A percentile compares a stretch with the other conserved stretches of the same genome.
Evolutionary conservation across 1,284 basidiomycete species (phyloP).

Genomic region (Microbotryomycetes sp.): DNA sequence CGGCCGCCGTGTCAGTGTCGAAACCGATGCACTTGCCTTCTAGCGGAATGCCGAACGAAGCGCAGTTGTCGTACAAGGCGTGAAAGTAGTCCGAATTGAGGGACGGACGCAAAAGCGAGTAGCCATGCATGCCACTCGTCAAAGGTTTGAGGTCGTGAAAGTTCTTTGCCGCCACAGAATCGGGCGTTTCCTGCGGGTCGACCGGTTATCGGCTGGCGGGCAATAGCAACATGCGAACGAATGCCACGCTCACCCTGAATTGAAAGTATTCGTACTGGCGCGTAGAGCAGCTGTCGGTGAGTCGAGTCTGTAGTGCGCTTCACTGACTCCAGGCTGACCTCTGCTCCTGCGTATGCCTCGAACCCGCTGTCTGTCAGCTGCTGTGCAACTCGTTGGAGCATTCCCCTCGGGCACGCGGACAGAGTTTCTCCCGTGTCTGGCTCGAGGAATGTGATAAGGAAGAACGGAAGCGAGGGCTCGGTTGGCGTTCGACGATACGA

Average conservation of each 20-base stretch:
- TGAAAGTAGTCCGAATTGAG: slow-evolving; percentile 85
- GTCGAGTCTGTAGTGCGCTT: no score
- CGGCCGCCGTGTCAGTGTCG: slow-evolving; percentile 4
- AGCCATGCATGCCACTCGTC: slow-evolving; percentile 66
- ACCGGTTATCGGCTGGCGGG: not conserved
- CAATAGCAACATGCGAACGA: not conserved
- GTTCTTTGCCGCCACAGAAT: slow-evolving; percentile 65
- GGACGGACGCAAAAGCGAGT: slow-evolving; percentile 17
- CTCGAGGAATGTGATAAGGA: slow-evolving; percentile 81
- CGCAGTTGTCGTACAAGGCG: slow-evolving; percentile 71
- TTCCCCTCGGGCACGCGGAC: slow-evolving; percentile 72
- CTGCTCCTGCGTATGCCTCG: slow-evolving; percentile 43
- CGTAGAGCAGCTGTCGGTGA: slow-evolving; percentile 46
- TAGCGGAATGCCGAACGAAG: slow-evolving; percentile 68
- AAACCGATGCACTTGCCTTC: slow-evolving; percentile 66
- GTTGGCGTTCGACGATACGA: slow-evolving; percentile 51
- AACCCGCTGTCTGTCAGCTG: slow-evolving; percentile 35
- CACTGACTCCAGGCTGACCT: slow-evolving; percentile 60
- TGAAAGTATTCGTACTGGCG: slow-evolving; percentile 95
- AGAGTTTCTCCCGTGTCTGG: slow-evolving; percentile 67
- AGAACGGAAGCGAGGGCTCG: slow-evolving; percentile 59
- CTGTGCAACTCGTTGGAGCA: slow-evolving; percentile 58
- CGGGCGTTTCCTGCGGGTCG: slow-evolving; percentile 59
- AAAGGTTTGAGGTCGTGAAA: slow-evolving; percentile 67
- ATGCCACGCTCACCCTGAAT: slow-evolving; percentile 48